Evolutionary conservation across 257 asterid genomes (phyloP).

Genomic region (Solanum etuberosum): DNA sequence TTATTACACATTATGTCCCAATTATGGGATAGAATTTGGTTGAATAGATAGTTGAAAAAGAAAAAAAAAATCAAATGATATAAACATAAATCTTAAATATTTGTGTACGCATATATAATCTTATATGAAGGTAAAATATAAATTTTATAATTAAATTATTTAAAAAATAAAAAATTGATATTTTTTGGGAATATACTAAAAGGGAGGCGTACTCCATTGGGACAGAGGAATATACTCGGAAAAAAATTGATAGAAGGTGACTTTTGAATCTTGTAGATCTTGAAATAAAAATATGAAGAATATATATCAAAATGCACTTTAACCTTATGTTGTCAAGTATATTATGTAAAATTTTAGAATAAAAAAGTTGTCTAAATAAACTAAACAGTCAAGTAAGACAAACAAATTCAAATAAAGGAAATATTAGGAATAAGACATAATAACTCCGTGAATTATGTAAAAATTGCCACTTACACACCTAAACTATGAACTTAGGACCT

Average conservation of each 20-base stretch:
- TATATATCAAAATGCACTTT: too few species aligned
- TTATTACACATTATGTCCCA: not conserved
- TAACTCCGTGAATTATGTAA: too few species aligned
- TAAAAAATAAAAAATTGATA: not conserved
- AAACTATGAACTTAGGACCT: not conserved
- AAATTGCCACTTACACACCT: not conserved
- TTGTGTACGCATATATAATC: not conserved
- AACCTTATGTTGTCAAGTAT: not conserved
- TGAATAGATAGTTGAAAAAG: fast-evolving
- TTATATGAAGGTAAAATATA: not conserved
- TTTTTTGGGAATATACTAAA: not conserved
- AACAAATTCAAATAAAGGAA: too few species aligned
- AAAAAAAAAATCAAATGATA: not conserved
- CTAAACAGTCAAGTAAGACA: not conserved
- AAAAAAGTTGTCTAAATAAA: too few species aligned
- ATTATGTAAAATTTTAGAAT: too few species aligned
- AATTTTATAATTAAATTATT: not conserved
- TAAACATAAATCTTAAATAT: not conserved
- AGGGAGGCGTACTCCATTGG: not conserved
- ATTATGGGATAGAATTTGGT: not conserved
- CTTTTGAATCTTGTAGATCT: too few species aligned
- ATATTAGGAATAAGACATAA: not conserved
- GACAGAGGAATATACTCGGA: not conserved
- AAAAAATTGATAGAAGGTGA: fast-evolving
- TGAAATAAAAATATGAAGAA: too few species aligned